A percentile compares a stretch with the other conserved stretches of the same genome.
These are phyloP conservation scores for Guillardia theta DNA, from an alignment of 78 protist genomes.

Conservation along the genomic window DNA sequence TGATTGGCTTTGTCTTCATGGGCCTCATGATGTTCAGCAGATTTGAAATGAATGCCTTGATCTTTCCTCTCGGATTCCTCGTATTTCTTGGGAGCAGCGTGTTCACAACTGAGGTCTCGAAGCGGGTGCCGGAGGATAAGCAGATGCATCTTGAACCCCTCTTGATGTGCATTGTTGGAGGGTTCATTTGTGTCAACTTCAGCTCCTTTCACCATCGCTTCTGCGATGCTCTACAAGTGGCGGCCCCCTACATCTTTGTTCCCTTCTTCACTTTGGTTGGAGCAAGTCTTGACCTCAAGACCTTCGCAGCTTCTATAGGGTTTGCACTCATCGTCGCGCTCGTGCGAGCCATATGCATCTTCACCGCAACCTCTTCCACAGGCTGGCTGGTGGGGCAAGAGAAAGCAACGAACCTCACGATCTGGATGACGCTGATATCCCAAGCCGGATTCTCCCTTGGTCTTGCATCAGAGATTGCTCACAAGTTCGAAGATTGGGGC, in stretches of 20 bases:
- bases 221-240: background rate
- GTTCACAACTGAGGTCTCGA: background rate
- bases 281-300: background rate
- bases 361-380: background rate
- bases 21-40: background rate
- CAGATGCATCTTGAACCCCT: background rate
- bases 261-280: background rate
- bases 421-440: background rate
- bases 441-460: background rate
- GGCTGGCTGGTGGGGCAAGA: background rate
- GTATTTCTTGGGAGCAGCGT: background rate
- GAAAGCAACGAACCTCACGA: background rate
- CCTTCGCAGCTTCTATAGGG: background rate
- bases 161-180: background rate
- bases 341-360: background rate
- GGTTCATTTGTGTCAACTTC: background rate
- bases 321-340: background rate
- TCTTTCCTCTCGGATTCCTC: background rate
- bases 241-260: background rate
- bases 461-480: background rate
- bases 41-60: background rate
- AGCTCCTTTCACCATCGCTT: background rate
- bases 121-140: background rate
- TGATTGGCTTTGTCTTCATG: background rate
- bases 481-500: background rate